Evolutionary conservation across 148 eudicot species (phyloP).

Genomic region (Amaranthus hypochondriacus): DNA sequence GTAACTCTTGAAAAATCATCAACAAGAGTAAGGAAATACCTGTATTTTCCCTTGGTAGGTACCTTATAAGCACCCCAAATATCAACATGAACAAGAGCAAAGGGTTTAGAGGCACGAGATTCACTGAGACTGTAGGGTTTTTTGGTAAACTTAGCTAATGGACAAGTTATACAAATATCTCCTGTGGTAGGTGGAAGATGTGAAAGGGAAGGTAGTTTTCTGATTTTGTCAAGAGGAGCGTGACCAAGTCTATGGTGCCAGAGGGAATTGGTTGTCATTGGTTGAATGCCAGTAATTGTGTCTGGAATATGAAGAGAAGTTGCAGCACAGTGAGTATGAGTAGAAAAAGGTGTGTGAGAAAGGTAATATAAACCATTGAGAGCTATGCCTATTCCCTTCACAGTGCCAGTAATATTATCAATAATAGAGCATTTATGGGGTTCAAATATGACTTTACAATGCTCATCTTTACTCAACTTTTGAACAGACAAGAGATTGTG

Average conservation of each 20-base stretch:
- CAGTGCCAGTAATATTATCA: neutral
- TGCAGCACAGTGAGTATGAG: no score
- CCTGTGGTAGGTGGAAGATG: neutral
- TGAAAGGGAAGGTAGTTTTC: no score
- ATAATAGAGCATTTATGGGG: neutral
- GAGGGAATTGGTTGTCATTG: neutral
- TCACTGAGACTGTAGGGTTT: neutral
- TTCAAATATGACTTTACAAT: neutral
- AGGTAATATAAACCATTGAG: neutral
- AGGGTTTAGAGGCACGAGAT: neutral
- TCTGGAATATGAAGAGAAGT: neutral
- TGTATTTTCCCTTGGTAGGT: neutral
- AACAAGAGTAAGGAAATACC: constrained; percentile 2
- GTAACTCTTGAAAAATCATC: neutral
- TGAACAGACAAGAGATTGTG: neutral
- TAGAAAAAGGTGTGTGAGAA: no score
- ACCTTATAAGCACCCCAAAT: constrained; percentile 7
- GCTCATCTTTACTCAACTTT: neutral
- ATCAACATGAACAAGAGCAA: neutral
- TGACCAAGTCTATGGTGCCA: neutral
- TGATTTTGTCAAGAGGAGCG: neutral
- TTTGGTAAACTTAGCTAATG: neutral
- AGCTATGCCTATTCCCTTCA: no score
- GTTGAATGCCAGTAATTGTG: no score
- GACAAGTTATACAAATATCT: neutral